Base-by-base conservation (phyloP, 148 eudicot species). In the Rheum nobile region DNA sequence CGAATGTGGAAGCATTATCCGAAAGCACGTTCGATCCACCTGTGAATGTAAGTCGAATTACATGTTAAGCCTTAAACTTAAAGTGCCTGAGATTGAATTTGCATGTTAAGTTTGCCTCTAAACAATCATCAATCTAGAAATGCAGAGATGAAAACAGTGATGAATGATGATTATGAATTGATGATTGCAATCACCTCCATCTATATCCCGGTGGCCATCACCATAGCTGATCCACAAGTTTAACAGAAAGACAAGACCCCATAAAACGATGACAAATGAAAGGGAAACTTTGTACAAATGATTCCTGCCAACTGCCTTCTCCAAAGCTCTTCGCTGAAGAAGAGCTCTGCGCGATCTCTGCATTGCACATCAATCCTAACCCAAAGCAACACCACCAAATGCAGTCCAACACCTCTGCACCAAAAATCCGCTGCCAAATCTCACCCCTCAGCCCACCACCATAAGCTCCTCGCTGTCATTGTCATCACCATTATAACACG, bases 341-440 rank as follows among this genome's bases (percentile, higher is more conserved):
- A 91, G 93, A 95, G 97, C 94, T 88, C 81, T 92, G 74, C 94
- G 94, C 84, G 99, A 90, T 84, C 89, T 88, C 89, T 92, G 98
- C 97, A 90, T 90, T 82, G 87, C 80, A 83, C 93, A 90, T 88
- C 87, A 89, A 87, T 38, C 73, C 50, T 12, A 41, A 71, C 21
- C 73, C 48, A 41, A 71, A 65, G 70, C 21, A 65, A 34, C 41
- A 65, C 39, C 70, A 32, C 37, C 37, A 31, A 65, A 32, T 55
- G 11, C 63, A 22, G 29, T 22, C 63, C 29, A 55, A 32, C 41
- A 65, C 41, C 70, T 14, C n/a, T 65, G 8, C 37, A 31, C 7
- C 1, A 29, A 21, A 6, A 14, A 32, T 32, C 41, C 34, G 38
- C 1, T 31, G 41, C 22, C 17, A 31, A 65, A 16, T 14, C 41